Evolutionary conservation across 2,329 filamentous ascomycete species (phyloP), one percentile per base, ranked within the genome.

Genomic region (Paecilomyces dactylethromorphus): DNA sequence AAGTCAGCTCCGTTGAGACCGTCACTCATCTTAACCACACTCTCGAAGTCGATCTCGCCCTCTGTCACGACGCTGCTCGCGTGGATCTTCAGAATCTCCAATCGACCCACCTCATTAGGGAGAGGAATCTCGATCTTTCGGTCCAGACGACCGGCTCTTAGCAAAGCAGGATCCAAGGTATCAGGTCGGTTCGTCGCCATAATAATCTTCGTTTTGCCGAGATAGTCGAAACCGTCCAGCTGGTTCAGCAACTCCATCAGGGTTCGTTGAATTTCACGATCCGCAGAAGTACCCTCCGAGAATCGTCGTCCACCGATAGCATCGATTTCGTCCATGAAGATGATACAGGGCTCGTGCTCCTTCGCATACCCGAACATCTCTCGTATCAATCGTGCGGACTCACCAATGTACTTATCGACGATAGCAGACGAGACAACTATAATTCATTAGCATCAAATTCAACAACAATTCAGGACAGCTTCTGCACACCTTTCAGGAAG

Each of bases 271-370:
- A 99, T 99, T 77, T 99, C 94, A 71, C 95, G 88, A 80, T 99
- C 94, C 55, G 94, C 94, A 60, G 92, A 96, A 56, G 94, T 99
- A 66, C 95, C 94, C 76, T 99, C 94, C 0, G 91, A 96, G 78
- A 99, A 99, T 69, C 94, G 86, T 69, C 95, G 87, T 63, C 95
- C 95, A 74, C 94, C 94, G 71, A 99, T 99, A 71, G 94, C 94
- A 72, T 99, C 94, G 72, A 99, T 99, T 79, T 99, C 94, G 82
- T 99, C 95, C 94, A 99, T 99, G 84, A 99, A 99, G 79, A 99
- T 99, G 76, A 99, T 99, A 76, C 94, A 99, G 45, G 94, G 94
- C 77, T 99, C 94, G 76, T 99, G 94, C 76, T 99, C 95, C 79
- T 97, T 97, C 69, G 95, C 94, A 72, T 99, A 99, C 59, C 94